Conservation (phyloP, 1,284 basidiomycete genomes). For the Porodaedalea pini region DNA sequence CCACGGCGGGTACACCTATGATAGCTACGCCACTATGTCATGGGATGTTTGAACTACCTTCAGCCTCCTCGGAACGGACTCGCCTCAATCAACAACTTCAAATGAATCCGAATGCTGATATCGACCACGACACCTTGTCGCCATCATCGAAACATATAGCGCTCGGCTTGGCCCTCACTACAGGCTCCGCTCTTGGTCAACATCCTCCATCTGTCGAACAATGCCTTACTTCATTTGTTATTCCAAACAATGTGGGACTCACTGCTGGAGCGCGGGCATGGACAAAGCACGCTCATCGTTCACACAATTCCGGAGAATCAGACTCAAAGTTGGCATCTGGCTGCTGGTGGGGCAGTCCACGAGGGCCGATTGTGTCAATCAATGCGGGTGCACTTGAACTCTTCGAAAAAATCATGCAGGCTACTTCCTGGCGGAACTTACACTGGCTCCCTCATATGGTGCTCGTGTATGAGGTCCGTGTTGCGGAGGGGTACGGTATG, state of each 20-base stretch:
- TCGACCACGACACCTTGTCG: constrained; percentile 19
- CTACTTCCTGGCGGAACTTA: constrained; percentile 52
- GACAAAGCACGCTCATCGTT: constrained; percentile 57
- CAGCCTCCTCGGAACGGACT: constrained; percentile 7
- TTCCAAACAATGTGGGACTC: constrained; percentile 44
- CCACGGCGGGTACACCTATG: neutral
- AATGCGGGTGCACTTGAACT: constrained; percentile 47
- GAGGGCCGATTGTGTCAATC: constrained; percentile 45
- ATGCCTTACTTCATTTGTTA: constrained; percentile 47
- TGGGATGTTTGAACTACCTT: constrained; percentile 3
- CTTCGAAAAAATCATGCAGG: constrained; percentile 48
- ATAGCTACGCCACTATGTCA: constrained; percentile 13
- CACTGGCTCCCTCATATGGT: constrained; percentile 58
- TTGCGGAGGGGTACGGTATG: constrained; percentile 59
- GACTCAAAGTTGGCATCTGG: constrained; percentile 21
- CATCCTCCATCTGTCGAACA: constrained; percentile 40
- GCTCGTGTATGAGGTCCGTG: constrained; percentile 54
- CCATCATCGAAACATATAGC: constrained; percentile 42
- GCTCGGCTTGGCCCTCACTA: constrained; percentile 50
- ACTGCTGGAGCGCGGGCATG: constrained; percentile 55
- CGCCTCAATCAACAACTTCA: constrained; percentile 2
- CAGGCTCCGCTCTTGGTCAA: constrained; percentile 53
- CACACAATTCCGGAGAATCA: constrained; percentile 24
- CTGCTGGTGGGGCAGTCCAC: constrained; percentile 58
- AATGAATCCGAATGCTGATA: neutral